phyloP scores from a whole-genome alignment of 1,284 basidiomycete genomes.

The Leccinum angustisporum region DNA sequence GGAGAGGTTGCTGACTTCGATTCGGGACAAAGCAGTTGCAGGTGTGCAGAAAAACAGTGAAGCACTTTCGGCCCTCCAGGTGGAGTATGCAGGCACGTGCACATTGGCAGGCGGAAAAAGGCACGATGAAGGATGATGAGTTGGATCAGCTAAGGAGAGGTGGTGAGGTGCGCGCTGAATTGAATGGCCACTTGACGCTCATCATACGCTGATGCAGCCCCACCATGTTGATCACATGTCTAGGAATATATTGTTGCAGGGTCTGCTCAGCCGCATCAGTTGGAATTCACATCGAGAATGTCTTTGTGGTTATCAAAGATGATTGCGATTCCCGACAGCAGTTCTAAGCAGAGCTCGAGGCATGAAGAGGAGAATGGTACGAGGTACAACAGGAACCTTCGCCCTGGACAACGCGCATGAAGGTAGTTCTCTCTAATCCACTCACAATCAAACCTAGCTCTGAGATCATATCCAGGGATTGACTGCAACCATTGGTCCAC shows the following conservation, averaged over 20 bases:
- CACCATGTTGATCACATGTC: slow-evolving; percentile 54
- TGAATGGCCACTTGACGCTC: slow-evolving; percentile 47
- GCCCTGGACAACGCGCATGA: slow-evolving; percentile 35
- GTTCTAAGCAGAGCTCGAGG: slow-evolving; percentile 57
- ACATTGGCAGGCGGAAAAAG: slow-evolving; percentile 6
- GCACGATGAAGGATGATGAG: slow-evolving; percentile 51
- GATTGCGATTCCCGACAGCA: slow-evolving; percentile 47
- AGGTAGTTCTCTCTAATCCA: slow-evolving; percentile 10
- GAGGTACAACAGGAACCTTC: slow-evolving; percentile 46
- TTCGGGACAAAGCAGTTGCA: slow-evolving; percentile 33
- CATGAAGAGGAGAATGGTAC: slow-evolving; percentile 54
- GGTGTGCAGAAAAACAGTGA: slow-evolving; percentile 48
- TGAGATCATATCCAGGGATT: slow-evolving; percentile 22
- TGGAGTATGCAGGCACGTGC: slow-evolving; percentile 36
- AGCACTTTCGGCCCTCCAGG: slow-evolving; percentile 50
- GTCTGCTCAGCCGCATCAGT: slow-evolving; percentile 48
- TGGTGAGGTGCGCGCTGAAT: slow-evolving; percentile 43
- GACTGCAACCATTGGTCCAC: slow-evolving; percentile 23
- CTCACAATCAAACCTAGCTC: slow-evolving; percentile 3
- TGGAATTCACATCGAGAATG: slow-evolving; percentile 52
- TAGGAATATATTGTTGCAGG: slow-evolving; percentile 51
- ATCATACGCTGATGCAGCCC: too few species aligned
- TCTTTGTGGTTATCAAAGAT: slow-evolving; percentile 51
- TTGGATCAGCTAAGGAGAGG: slow-evolving; percentile 37
- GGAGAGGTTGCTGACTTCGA: slow-evolving; percentile 39